Evolutionary conservation across 257 asterid species (phyloP).

Genomic region (Fraxinus excelsior): DNA sequence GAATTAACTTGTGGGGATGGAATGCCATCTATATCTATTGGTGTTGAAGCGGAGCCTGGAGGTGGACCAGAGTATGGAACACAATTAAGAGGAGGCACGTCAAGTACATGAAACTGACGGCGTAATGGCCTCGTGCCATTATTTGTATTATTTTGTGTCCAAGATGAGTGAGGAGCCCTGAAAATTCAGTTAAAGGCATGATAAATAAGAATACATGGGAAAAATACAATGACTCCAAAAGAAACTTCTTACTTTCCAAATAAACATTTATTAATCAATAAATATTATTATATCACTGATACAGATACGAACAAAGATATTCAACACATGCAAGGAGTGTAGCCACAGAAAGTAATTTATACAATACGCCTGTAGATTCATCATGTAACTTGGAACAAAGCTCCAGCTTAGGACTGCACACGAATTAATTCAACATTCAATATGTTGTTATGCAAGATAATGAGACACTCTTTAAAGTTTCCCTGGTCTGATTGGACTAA

Average conservation of each 20-base stretch:
- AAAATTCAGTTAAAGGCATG: background rate
- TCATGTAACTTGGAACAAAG: background rate
- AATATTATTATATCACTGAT: too few relatives aligned
- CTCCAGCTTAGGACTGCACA: background rate
- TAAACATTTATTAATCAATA: background rate
- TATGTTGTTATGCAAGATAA: background rate
- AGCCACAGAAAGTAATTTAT: background rate
- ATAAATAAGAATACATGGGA: slow-evolving; percentile 7
- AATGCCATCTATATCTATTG: background rate
- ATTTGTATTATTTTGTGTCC: slow-evolving; percentile 24
- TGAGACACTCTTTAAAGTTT: background rate
- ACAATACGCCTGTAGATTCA: background rate
- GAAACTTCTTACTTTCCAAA: background rate
- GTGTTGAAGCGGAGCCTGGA: slow-evolving; percentile 22
- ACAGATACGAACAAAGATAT: background rate
- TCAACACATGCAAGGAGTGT: background rate
- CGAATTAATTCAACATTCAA: background rate
- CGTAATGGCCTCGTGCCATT: slow-evolving; percentile 33
- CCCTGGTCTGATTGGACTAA: too few relatives aligned
- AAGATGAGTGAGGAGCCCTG: slow-evolving; percentile 35
- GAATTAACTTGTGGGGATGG: slow-evolving; percentile 4
- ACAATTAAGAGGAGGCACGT: slow-evolving; percentile 41
- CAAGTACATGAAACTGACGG: slow-evolving; percentile 30
- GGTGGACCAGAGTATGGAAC: slow-evolving; percentile 40
- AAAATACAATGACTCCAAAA: background rate